Base-by-base conservation (phyloP, 2,329 filamentous ascomycete species). In the Xylaria sp. region DNA sequence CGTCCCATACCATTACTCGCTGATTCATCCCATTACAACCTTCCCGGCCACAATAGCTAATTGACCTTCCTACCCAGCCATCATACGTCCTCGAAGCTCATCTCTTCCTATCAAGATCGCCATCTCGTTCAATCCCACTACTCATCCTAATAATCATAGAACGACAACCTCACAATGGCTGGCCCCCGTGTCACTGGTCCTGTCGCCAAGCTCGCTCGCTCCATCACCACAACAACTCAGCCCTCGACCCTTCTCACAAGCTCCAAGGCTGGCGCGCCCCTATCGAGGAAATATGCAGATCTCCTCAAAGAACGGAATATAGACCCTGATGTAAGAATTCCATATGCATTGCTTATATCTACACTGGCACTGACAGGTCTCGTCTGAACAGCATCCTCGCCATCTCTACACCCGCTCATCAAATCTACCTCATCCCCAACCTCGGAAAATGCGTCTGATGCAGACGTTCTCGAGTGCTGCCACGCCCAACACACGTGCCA, bases 401-500 rank as follows among this genome's bases (percentile, higher is more conserved):
- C 73, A 75, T 58, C 72, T 78, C 45, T 75, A 74, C 60, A 79
- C 77, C 30, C 77, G 77, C 52, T 75, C 76, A 69, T 79, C 83
- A 68, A 77, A 77, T 70, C 68, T 75, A 58, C 72, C 75, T 67
- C 66, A 77, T 67, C 79, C 73, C 69, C 82, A 73, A 72, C 80
- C 76, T 75, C 83, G 83, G 71, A 79, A 80, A 66, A 80, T 85
- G 74, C 88, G 87, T 46, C 80, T 90, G 64, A 90, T 90, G 88
- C 88, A 90, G 80, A 87, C 85, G 75, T 90, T 90, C 81, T 81
- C 83, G 25, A 82, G 84, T 20, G 79, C 82, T 3, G 77, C 84
- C 18, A 73, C 66, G 6, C 5, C 78, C 12, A 75, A 80, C 32
- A 72, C 78, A n/a, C 69, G 75, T 3, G 65, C 76, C 57, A 74